phyloP scores from a whole-genome alignment of 345 rosid species.

The Populus ilicifolia region DNA sequence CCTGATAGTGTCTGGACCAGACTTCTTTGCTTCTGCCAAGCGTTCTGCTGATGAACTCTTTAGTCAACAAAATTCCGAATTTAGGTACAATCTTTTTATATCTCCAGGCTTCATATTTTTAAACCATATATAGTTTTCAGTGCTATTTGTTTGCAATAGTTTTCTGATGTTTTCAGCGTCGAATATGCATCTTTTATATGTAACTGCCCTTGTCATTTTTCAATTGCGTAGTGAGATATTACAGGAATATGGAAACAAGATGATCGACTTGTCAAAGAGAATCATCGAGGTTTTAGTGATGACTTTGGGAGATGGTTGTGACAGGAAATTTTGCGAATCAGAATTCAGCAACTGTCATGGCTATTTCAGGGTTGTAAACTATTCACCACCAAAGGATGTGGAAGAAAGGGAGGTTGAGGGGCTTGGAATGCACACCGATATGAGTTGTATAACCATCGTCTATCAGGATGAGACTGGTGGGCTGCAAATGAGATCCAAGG shows the following conservation, averaged over 20 bases:
- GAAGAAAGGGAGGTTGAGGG: conserved; percentile 56
- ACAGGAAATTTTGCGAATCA: conserved; percentile 32
- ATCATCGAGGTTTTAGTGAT: conserved; percentile 43
- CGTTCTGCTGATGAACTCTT: conserved; percentile 49
- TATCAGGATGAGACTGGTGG: conserved; percentile 73
- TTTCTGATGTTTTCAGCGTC: too few relatives aligned
- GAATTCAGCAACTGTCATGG: conserved; percentile 61
- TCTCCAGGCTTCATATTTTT: neutral
- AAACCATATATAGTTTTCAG: neutral
- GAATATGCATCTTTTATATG: neutral
- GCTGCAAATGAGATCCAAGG: conserved; percentile 66
- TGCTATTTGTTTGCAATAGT: too few relatives aligned
- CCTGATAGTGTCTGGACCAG: conserved; percentile 60
- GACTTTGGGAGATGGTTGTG: conserved; percentile 41
- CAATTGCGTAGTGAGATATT: conserved; percentile 39
- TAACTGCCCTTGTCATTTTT: neutral
- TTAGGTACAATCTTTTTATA: conserved; percentile 37
- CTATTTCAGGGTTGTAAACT: conserved; percentile 57
- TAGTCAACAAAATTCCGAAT: conserved; percentile 36
- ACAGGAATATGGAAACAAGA: conserved; percentile 56
- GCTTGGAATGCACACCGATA: conserved; percentile 74
- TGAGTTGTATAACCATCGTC: conserved; percentile 77
- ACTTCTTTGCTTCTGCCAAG: conserved; percentile 55
- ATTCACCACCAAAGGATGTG: conserved; percentile 45
- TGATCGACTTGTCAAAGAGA: conserved; percentile 51